Conservation (phyloP, 331 rosid genomes). For the Erythrophleum ivorense region DNA sequence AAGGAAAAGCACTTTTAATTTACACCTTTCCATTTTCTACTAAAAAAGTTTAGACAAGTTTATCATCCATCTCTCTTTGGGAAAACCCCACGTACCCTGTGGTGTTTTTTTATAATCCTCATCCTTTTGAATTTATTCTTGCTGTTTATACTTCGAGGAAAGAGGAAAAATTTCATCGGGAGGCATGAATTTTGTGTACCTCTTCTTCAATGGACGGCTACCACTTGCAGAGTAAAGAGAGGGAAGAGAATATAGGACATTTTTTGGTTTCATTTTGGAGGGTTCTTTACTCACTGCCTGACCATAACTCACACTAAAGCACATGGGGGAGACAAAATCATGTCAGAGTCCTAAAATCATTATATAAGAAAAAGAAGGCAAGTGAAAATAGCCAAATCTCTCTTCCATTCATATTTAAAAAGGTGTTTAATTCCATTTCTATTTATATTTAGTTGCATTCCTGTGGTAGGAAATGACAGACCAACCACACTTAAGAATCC, state of each 20-base stretch:
- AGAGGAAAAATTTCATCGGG: slow-evolving; percentile 40
- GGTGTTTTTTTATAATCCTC: slow-evolving; percentile 33
- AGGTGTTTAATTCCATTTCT: slow-evolving; percentile 41
- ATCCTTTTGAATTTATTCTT: slow-evolving; percentile 65
- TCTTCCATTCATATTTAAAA: slow-evolving; percentile 47
- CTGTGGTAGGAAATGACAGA: slow-evolving; percentile 48
- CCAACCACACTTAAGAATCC: slow-evolving; percentile 44
- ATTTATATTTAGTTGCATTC: slow-evolving; percentile 29
- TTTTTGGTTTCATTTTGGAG: slow-evolving; percentile 43
- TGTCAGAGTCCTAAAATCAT: slow-evolving; percentile 44
- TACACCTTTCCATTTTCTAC: slow-evolving; percentile 42
- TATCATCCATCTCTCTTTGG: slow-evolving; percentile 42
- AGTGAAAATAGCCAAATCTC: slow-evolving; percentile 39
- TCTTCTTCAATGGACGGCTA: slow-evolving; percentile 45
- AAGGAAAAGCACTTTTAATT: slow-evolving; percentile 47
- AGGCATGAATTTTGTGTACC: slow-evolving; percentile 44
- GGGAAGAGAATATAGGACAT: slow-evolving; percentile 47
- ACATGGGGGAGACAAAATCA: slow-evolving; percentile 56
- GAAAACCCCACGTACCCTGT: slow-evolving; percentile 37
- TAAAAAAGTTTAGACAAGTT: slow-evolving; percentile 34
- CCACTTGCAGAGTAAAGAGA: slow-evolving; percentile 45
- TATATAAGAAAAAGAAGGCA: slow-evolving; percentile 4
- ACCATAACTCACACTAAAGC: slow-evolving; percentile 46
- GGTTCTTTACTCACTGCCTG: slow-evolving; percentile 50
- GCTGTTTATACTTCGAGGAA: slow-evolving; percentile 41